Evolutionary conservation across 2,329 filamentous ascomycete genomes (phyloP).

Genomic region (Sordariomycetes sp.): DNA sequence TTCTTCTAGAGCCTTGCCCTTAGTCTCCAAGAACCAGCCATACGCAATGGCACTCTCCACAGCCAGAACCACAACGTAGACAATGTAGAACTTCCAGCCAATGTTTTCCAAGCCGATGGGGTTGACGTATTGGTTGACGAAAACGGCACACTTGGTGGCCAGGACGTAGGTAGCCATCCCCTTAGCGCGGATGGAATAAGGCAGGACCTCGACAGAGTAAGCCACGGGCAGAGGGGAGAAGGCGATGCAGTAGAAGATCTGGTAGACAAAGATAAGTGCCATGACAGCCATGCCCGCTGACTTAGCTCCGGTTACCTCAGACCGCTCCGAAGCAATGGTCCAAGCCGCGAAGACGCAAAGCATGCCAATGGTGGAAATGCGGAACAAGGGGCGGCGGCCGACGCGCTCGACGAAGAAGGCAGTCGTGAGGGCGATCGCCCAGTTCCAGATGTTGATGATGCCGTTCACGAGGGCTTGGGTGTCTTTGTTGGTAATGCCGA

Average conservation of each 20-base stretch:
- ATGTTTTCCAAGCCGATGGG: conserved; percentile 41
- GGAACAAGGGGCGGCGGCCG: conserved; percentile 21
- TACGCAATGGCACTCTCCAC: conserved; percentile 37
- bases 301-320: conserved; percentile 15
- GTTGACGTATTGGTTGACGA: conserved; percentile 30
- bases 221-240: conserved; percentile 41
- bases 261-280: conserved; percentile 24
- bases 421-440: conserved; percentile 13
- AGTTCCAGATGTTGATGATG: conserved; percentile 19
- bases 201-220: conserved; percentile 44
- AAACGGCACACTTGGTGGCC: conserved; percentile 16
- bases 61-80: conserved; percentile 38
- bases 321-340: conserved; percentile 23
- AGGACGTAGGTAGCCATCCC: conserved; percentile 29
- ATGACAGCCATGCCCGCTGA: conserved; percentile 21
- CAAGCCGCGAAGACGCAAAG: conserved; percentile 22
- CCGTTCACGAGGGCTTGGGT: conserved; percentile 17
- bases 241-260: conserved; percentile 42
- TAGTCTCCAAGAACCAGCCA: conserved; percentile 39
- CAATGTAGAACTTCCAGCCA: conserved; percentile 46
- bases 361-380: conserved; percentile 18
- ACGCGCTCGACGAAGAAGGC: conserved; percentile 16
- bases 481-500: conserved; percentile 13
- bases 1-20: conserved; percentile 39
- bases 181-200: conserved; percentile 40